phyloP scores from a whole-genome alignment of 2,329 filamentous ascomycete genomes.

The Cladosporium colombiae region DNA sequence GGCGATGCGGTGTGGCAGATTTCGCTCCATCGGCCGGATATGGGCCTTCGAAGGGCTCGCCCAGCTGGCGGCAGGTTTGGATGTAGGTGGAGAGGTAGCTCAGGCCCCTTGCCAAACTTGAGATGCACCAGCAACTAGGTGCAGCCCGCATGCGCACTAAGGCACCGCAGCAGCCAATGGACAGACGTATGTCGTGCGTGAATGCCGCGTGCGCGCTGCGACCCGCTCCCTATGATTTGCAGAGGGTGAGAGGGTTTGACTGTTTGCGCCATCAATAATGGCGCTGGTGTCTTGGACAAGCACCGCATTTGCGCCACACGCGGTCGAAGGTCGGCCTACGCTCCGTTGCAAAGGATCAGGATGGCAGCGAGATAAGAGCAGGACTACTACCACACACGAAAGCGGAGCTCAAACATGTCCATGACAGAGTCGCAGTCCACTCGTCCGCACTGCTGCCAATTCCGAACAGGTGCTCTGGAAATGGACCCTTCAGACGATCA shows the following conservation, averaged over 20 bases:
- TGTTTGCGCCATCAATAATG: conserved; percentile 4
- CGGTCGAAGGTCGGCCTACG: background rate
- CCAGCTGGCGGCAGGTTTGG: conserved; percentile 10
- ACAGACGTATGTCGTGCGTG: background rate
- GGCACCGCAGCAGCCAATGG: conserved; percentile 3
- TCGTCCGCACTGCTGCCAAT: background rate
- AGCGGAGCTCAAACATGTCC: background rate
- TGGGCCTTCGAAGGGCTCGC: conserved; percentile 2
- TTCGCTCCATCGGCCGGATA: conserved; percentile 10
- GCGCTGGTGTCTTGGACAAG: background rate
- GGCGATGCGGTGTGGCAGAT: conserved; percentile 14
- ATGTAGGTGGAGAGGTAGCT: conserved; percentile 9
- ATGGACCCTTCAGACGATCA: background rate
- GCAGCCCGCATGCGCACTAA: conserved; percentile 11
- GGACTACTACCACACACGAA: background rate
- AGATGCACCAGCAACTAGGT: conserved; percentile 20
- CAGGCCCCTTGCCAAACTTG: conserved; percentile 11
- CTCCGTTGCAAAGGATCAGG: background rate
- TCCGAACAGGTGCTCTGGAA: background rate
- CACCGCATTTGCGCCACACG: background rate
- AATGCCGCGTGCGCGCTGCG: conserved; percentile 11
- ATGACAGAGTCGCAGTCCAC: background rate
- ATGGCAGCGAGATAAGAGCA: background rate
- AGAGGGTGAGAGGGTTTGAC: conserved; percentile 10
- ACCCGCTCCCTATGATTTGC: conserved; percentile 1